A percentile compares a stretch with the other conserved stretches of the same genome.
Conservation (phyloP, 2,329 filamentous ascomycete genomes). For the Curvularia sp. region DNA sequence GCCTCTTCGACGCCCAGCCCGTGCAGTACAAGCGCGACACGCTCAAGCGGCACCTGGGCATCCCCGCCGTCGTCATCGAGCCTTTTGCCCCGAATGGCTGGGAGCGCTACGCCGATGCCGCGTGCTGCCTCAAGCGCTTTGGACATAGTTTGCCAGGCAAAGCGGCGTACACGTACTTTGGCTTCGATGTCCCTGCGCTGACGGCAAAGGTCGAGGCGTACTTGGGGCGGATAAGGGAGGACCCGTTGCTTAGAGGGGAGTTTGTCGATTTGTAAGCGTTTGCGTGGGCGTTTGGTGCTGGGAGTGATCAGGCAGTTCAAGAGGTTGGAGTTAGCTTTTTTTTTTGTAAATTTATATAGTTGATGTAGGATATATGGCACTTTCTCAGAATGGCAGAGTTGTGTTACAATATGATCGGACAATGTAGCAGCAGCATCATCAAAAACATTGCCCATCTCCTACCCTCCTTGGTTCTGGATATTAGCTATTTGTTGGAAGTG, state of each 20-base stretch:
- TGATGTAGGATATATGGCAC: neutral
- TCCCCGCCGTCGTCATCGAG: slow-evolving; percentile 66
- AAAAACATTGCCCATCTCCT: neutral
- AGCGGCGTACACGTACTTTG: slow-evolving; percentile 64
- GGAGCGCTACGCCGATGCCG: slow-evolving; percentile 68
- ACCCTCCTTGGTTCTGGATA: neutral
- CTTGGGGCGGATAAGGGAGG: slow-evolving; percentile 47
- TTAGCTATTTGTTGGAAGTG: too few species aligned
- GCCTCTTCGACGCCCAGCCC: slow-evolving; percentile 58
- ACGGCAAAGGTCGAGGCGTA: slow-evolving; percentile 52
- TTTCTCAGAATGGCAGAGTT: neutral
- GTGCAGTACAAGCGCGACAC: slow-evolving; percentile 57
- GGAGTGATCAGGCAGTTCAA: neutral
- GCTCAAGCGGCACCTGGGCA: slow-evolving; percentile 51
- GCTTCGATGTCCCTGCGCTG: slow-evolving; percentile 51
- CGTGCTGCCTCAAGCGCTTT: slow-evolving; percentile 61
- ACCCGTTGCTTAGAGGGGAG: slow-evolving; percentile 44
- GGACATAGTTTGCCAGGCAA: slow-evolving; percentile 64
- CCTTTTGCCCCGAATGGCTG: slow-evolving; percentile 65
- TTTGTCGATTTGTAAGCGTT: slow-evolving; percentile 41
- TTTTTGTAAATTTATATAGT: neutral
- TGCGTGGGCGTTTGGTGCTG: neutral
- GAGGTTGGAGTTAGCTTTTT: neutral
- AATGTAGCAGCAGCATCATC: neutral
- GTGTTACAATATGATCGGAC: neutral